Base-by-base conservation (phyloP, 1,284 basidiomycete species). In the Ganoderma resinaceum region DNA sequence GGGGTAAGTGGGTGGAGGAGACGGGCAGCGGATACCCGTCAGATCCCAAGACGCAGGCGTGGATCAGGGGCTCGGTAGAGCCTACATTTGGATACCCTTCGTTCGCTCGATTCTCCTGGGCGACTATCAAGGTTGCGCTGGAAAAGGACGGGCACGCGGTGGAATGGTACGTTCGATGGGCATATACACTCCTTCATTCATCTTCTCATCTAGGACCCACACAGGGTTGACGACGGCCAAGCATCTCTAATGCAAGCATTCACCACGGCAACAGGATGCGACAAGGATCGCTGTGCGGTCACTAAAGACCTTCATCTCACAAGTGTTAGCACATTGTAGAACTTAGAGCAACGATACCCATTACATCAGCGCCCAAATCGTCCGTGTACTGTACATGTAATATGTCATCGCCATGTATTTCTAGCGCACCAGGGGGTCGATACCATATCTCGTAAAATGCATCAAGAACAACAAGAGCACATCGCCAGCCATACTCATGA, bases 41-140 rank as follows among this genome's bases (percentile, higher is more conserved):
- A 91, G 97, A 99, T 79, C 97, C 98, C 0, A 95, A 93, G 75
- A 99, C 97, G 0, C 90, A 97, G 75, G 90, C 89, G 0, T 99
- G 94, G 91, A 84, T 99, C 26, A 89, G 89, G 72, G 80, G 85
- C 3, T 87, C 92, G 2, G 77, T 98, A 20, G 93, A 99, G 68
- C 92, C 92, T 1, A 93, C 96, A 1, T 99, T 99, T 78, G 97
- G 97, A 2, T 98, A 91, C 78, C 96, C 97, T 0, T 93, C 90
- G 14, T 83, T 99, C 58, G 96, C 92, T 5, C 89, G 98, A 16
- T 99, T 99, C 82, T 97, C 95, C 8, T 99, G 97, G 97, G 91
- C 94, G 0, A 98, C 97, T 0, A 90, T 97, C 70, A 97, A 97
- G 77, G 89, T 95, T 0, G 80, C 92, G 8, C 82, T 99, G 18